These are phyloP conservation scores for Podospora conica DNA, from an alignment of 495 filamentous ascomycete species.

Conservation along the genomic window DNA sequence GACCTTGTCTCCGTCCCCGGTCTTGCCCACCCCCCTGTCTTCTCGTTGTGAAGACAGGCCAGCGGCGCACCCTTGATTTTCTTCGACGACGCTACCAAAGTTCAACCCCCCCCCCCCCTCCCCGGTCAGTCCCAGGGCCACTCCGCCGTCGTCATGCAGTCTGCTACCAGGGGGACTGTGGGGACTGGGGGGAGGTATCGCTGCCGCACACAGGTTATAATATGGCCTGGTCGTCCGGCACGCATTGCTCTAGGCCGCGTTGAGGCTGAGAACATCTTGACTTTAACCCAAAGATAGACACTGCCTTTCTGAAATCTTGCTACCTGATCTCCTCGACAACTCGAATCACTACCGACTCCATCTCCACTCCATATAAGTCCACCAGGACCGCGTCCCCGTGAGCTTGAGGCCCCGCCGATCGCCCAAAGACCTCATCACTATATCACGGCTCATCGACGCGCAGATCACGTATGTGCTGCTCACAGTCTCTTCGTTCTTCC, in stretches of 20 bases:
- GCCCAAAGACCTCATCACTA: background rate
- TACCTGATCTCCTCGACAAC: slow-evolving; percentile 22
- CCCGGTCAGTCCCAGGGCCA: slow-evolving; percentile 13
- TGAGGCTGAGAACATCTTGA: slow-evolving; percentile 29
- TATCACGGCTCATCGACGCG: background rate
- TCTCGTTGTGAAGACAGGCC: slow-evolving; percentile 13
- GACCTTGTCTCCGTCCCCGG: slow-evolving; percentile 6
- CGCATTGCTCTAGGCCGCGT: slow-evolving; percentile 21
- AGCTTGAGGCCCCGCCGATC: slow-evolving; percentile 2
- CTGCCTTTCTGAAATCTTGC: slow-evolving; percentile 19
- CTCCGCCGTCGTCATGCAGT: slow-evolving; percentile 17
- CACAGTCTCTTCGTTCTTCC: slow-evolving; percentile 9
- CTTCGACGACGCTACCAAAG: slow-evolving; percentile 2
- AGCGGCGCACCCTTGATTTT: slow-evolving; percentile 21
- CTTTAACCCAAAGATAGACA: slow-evolving; percentile 31
- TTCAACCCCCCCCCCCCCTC: slow-evolving; percentile 4
- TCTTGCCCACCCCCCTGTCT: slow-evolving; percentile 15
- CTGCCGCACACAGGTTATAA: slow-evolving; percentile 27
- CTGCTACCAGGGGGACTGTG: slow-evolving; percentile 6
- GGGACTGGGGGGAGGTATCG: slow-evolving; percentile 28
- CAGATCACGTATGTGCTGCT: slow-evolving; percentile 28
- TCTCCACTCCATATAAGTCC: slow-evolving; percentile 25
- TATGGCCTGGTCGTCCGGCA: slow-evolving; percentile 20
- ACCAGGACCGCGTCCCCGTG: slow-evolving; percentile 3
- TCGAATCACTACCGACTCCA: slow-evolving; percentile 10